Conservation (phyloP, 148 eudicot species). For the Simmondsia chinensis region DNA sequence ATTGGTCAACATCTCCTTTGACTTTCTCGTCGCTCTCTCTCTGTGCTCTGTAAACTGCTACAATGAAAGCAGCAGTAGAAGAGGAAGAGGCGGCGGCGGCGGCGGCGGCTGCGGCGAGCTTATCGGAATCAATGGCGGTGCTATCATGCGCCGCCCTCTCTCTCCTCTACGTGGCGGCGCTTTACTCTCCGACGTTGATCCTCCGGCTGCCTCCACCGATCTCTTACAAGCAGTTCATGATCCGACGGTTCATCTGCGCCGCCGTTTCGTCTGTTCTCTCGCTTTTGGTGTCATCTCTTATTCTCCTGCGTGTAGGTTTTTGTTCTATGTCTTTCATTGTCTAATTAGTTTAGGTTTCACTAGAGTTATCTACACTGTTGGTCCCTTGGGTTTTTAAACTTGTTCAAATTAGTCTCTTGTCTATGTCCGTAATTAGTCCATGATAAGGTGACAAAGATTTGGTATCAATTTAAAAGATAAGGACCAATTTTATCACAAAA, state of each 20-base stretch:
- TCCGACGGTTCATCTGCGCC: constrained; percentile 78
- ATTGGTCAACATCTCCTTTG: no score
- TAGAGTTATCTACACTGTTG: background rate
- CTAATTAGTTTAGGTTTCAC: background rate
- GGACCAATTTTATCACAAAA: no score
- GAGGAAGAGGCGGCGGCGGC: no score
- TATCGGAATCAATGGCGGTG: constrained; percentile 41
- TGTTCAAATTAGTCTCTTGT: no score
- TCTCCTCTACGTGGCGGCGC: constrained; percentile 59
- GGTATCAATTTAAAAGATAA: no score
- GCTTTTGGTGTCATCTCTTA: constrained; percentile 33
- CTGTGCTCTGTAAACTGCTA: no score
- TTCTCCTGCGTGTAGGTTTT: constrained; percentile 54
- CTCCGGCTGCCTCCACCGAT: constrained; percentile 63
- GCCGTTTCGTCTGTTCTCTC: constrained; percentile 49
- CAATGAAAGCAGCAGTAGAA: no score
- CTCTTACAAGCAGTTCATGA: constrained; percentile 49
- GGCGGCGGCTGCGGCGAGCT: constrained; percentile 1
- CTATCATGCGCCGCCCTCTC: constrained; percentile 55
- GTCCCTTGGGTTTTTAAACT: background rate
- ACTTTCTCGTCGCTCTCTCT: no score
- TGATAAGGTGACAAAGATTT: no score
- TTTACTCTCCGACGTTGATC: constrained; percentile 62
- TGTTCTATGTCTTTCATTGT: background rate
- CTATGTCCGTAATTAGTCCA: no score